A percentile compares a stretch with the other conserved stretches of the same genome.
These are phyloP conservation scores for Blastobotrys capitulatus DNA, from an alignment of 1,139 yeast species.

Conservation along the genomic window DNA sequence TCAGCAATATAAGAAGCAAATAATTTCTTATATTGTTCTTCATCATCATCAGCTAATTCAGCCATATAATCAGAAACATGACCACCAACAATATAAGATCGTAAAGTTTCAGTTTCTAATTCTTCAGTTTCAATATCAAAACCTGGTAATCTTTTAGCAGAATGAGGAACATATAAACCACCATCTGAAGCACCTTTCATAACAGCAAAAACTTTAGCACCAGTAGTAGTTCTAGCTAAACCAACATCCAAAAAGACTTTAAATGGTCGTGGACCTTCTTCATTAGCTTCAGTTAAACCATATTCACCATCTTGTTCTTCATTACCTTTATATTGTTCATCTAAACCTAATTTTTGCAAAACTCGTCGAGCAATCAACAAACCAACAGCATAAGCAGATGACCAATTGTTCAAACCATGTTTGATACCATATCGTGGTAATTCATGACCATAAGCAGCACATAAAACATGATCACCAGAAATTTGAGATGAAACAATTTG, in stretches of 20 bases:
- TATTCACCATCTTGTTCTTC: slow-evolving; percentile 99
- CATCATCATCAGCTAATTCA: slow-evolving; percentile 99
- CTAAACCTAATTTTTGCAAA: slow-evolving; percentile 94
- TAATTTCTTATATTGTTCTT: slow-evolving; percentile 95
- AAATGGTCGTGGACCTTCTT: slow-evolving; percentile 99
- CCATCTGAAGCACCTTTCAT: slow-evolving; percentile 99
- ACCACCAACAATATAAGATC: slow-evolving; percentile 99
- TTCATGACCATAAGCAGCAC: slow-evolving; percentile 99
- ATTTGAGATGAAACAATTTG: slow-evolving; percentile 96
- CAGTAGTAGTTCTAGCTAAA: slow-evolving; percentile 99
- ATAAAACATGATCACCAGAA: slow-evolving; percentile 92
- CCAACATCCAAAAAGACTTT: slow-evolving; percentile 99
- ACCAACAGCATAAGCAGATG: slow-evolving; percentile 99
- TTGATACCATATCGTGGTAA: slow-evolving; percentile 96
- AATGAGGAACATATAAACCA: slow-evolving; percentile 99
- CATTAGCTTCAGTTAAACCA: slow-evolving; percentile 97
- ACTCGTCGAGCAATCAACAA: slow-evolving; percentile 99
- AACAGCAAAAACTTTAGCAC: slow-evolving; percentile 99
- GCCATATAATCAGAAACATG: slow-evolving; percentile 99
- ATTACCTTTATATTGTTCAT: slow-evolving; percentile 97
- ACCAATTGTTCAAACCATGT: slow-evolving; percentile 99
- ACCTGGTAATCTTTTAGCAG: slow-evolving; percentile 99
- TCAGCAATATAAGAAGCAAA: slow-evolving; percentile 97
- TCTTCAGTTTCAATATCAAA: slow-evolving; percentile 99
- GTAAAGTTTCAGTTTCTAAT: slow-evolving; percentile 94